phyloP scores from a whole-genome alignment of 495 filamentous ascomycete species.

The Amphirosellinia nigrospora region DNA sequence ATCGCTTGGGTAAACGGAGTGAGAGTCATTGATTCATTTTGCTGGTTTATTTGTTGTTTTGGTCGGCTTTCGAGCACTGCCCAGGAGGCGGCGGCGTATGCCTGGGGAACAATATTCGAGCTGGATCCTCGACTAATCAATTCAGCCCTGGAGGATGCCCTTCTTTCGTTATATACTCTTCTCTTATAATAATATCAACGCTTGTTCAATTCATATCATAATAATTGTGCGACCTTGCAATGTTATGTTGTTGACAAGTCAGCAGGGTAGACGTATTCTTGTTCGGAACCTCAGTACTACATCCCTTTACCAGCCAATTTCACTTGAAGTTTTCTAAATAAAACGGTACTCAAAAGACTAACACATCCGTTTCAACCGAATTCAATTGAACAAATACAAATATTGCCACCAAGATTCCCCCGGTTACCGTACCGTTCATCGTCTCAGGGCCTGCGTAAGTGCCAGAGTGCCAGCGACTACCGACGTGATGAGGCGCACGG shows the following conservation, averaged over 20 bases:
- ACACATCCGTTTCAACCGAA: not conserved
- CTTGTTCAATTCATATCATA: not conserved
- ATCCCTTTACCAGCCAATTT: not conserved
- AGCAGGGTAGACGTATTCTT: not conserved
- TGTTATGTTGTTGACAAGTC: not conserved
- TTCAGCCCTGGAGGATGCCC: not conserved
- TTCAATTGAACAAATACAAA: not conserved
- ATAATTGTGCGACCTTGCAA: not conserved
- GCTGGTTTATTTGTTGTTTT: not conserved
- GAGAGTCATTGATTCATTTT: not conserved
- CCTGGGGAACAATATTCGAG: not conserved
- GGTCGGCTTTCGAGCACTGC: too few species aligned
- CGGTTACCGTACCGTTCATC: conserved; percentile 11
- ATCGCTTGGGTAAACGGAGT: not conserved
- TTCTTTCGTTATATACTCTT: not conserved
- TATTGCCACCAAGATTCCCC: not conserved
- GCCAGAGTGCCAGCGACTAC: conserved; percentile 49
- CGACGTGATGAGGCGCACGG: conserved; percentile 47
- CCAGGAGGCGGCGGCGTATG: not conserved
- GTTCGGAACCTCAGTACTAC: not conserved
- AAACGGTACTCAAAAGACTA: not conserved
- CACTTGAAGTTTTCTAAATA: too few species aligned
- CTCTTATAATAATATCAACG: not conserved
- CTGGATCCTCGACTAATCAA: not conserved
- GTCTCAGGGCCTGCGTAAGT: conserved; percentile 40